Evolutionary conservation across 495 filamentous ascomycete genomes (phyloP).

Genomic region (Polyplosphaeria fusca): DNA sequence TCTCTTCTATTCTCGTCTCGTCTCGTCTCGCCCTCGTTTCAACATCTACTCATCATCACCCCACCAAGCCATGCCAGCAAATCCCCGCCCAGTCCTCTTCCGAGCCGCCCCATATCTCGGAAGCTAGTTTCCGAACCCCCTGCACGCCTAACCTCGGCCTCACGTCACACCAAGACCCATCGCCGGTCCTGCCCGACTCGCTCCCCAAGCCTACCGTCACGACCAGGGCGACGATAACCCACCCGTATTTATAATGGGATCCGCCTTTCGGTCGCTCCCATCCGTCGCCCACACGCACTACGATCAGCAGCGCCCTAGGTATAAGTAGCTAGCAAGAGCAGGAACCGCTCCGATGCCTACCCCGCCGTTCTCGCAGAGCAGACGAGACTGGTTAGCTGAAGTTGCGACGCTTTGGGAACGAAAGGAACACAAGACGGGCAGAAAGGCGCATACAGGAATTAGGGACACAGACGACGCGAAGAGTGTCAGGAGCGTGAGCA

Average conservation of each 20-base stretch:
- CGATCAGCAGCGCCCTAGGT: too few relatives aligned
- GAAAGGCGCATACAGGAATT: not conserved
- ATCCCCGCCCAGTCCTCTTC: too few relatives aligned
- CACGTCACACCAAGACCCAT: not conserved
- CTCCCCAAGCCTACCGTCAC: too few relatives aligned
- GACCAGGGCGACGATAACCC: not conserved
- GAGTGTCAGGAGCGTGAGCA: not conserved
- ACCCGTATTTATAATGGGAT: not conserved
- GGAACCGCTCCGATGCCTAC: too few relatives aligned
- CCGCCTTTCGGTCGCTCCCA: too few relatives aligned
- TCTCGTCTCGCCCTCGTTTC: too few relatives aligned
- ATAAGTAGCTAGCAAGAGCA: too few relatives aligned
- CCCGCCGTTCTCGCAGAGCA: slow-evolving; percentile 18
- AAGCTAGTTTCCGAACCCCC: not conserved
- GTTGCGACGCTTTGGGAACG: slow-evolving; percentile 1
- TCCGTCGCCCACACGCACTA: too few relatives aligned
- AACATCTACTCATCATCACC: too few relatives aligned
- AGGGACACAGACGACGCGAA: not conserved
- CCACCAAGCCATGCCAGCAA: too few relatives aligned
- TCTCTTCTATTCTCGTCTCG: too few relatives aligned
- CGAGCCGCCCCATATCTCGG: not conserved
- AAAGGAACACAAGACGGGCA: not conserved
- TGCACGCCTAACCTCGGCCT: not conserved
- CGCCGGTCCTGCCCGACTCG: too few relatives aligned
- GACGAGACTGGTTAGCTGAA: slow-evolving; percentile 25